Base-by-base conservation (phyloP, 352 stramenopile species). In the Pythium grandisporangium region DNA sequence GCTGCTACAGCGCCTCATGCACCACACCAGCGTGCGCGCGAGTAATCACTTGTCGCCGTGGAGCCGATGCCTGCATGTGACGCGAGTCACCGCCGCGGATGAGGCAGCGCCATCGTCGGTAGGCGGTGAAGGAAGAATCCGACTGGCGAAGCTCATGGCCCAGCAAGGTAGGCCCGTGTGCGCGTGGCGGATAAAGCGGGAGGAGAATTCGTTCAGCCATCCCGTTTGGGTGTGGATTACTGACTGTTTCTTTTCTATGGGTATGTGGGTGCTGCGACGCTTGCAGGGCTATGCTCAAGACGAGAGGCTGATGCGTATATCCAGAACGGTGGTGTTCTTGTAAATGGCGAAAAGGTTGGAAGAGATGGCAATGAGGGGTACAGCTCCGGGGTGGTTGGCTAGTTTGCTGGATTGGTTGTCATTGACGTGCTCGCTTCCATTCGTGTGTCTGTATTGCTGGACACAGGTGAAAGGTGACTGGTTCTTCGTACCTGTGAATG, bases 241-340 rank as follows among this genome's bases (percentile, higher is more conserved):
- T n/a, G n/a, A n/a, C n/a, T n/a, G n/a, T n/a, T n/a, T n/a, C n/a
- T n/a, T n/a, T n/a, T 19, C 22, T 7, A 21, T 42, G 36, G 24
- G 19, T 42, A 11, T 12, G 16, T 42, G 36, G 20, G 6, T 27
- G 16, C 36, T 11, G 16, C 19, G 16, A 42, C 22, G 20, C 10
- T 7, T 45, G 11, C 35, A 41, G 74, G 77, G 0, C 56, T 93
- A 13, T 93, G 79, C 51, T 90, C 76, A 41, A 70, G 79, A 7
- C 79, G 76, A 39, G 79, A 93, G 51, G 79, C 76, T 6, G 79
- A 93, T 27, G 62, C 59, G 6, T 90, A 89, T 55, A 93, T 93
- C 45, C 74, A 89, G 47, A 61, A 58, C 6, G 76, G 76, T 41
- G 60, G 54, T 36, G 79, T 93, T 30, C 49, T 86, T 37, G 79